These are phyloP conservation scores for Amphichorda felina DNA, from an alignment of 2,329 filamentous ascomycete species.

Conservation along the genomic window DNA sequence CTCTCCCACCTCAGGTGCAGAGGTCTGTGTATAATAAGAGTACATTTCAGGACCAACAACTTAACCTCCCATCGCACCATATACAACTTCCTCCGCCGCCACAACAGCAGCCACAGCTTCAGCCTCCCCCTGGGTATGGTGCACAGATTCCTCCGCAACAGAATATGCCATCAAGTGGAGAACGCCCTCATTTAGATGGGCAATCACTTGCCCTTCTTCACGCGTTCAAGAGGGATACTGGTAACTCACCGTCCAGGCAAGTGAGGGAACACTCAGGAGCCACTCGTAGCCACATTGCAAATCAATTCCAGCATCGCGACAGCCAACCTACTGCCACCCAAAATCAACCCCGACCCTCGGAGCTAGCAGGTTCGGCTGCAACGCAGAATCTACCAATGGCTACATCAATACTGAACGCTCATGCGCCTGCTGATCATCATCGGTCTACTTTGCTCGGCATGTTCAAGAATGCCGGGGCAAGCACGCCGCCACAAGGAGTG, in stretches of 20 bases:
- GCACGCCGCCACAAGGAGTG: not conserved
- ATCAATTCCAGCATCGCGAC: conserved; percentile 1
- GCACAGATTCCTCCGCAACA: not conserved
- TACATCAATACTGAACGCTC: not conserved
- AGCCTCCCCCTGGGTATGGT: conserved; percentile 4
- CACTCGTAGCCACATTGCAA: not conserved
- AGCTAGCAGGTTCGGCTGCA: conserved; percentile 1
- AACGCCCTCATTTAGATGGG: conserved; percentile 19
- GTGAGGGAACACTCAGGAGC: conserved; percentile 5
- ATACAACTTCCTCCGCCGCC: conserved; percentile 4
- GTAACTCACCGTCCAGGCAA: conserved; percentile 6
- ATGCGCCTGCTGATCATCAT: conserved; percentile 15
- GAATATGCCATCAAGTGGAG: conserved; percentile 3
- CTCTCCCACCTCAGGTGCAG: conserved; percentile 43
- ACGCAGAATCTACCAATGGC: not conserved
- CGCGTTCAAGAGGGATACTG: conserved; percentile 25
- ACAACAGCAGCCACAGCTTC: conserved; percentile 7
- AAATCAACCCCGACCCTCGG: not conserved
- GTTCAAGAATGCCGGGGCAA: conserved; percentile 31
- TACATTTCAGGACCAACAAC: conserved; percentile 14
- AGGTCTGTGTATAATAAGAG: conserved; percentile 34
- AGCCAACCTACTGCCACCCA: conserved; percentile 2
- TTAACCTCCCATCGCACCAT: not conserved
- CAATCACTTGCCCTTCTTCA: conserved; percentile 31
- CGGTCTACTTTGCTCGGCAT: conserved; percentile 38